Percentiles rank a stretch among this genome's conserved stretches.
phyloP scores from a whole-genome alignment of 2,329 filamentous ascomycete genomes.

The Penicillium hesseltinei region DNA sequence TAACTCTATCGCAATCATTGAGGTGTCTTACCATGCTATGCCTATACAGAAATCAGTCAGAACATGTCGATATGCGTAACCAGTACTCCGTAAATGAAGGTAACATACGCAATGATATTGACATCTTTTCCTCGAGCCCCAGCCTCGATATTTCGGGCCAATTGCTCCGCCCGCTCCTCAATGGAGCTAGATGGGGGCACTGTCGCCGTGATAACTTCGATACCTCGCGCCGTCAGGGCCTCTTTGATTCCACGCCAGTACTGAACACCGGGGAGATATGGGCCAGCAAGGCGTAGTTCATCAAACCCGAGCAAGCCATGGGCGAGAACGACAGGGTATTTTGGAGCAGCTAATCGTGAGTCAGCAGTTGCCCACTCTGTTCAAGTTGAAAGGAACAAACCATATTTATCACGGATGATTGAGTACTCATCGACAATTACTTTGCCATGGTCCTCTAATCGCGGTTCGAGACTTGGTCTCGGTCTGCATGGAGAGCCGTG shows the following conservation, averaged over 20 bases:
- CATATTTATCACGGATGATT: constrained; percentile 56
- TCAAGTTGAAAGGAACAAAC: constrained; percentile 32
- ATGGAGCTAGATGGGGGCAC: constrained; percentile 61
- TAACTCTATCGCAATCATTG: not conserved
- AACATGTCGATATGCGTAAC: not conserved
- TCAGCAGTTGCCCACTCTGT: not conserved
- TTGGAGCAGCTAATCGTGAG: constrained; percentile 40
- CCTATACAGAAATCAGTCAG: constrained; percentile 22
- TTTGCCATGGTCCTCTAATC: constrained; percentile 52
- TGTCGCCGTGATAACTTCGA: constrained; percentile 61
- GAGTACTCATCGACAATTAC: constrained; percentile 63
- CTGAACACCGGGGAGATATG: constrained; percentile 56
- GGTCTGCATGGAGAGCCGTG: constrained; percentile 16
- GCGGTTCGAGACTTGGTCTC: constrained; percentile 44
- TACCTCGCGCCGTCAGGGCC: constrained; percentile 54
- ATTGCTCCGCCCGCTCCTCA: constrained; percentile 54
- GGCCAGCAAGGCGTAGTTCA: constrained; percentile 56
- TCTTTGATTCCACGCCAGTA: constrained; percentile 66
- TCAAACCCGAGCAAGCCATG: constrained; percentile 67
- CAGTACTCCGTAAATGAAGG: not conserved
- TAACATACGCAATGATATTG: constrained; percentile 62
- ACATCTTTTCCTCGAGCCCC: constrained; percentile 58
- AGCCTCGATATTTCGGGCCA: constrained; percentile 53
- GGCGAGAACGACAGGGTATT: constrained; percentile 61
- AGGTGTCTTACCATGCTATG: constrained; percentile 48